phyloP scores from a whole-genome alignment of 1,139 yeast species.

The Pichia sp. region DNA sequence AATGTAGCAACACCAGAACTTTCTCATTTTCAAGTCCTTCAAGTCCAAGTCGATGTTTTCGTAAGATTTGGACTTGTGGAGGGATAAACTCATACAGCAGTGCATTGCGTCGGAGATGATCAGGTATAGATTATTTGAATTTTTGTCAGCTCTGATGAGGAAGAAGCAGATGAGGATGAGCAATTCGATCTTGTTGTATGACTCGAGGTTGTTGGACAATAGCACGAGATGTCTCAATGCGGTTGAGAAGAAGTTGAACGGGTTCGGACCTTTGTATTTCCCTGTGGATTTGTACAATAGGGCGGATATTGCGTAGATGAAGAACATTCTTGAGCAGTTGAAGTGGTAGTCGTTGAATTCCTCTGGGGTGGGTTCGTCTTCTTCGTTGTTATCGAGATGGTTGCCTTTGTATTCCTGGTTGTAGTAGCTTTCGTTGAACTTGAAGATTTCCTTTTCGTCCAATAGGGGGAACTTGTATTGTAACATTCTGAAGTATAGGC shows the following conservation, averaged over 20 bases:
- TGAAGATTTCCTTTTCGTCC: conserved; percentile 45
- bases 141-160: conserved; percentile 55
- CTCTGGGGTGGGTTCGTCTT: background rate
- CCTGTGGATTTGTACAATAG: conserved; percentile 50
- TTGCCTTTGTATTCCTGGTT: conserved; percentile 30
- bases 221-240: conserved; percentile 53
- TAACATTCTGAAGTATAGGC: conserved; percentile 47
- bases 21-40: conserved; percentile 42
- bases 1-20: conserved; percentile 59
- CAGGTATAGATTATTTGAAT: conserved; percentile 49
- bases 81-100: conserved; percentile 37
- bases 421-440: conserved; percentile 44
- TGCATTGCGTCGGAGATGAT: conserved; percentile 50
- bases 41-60: conserved; percentile 27
- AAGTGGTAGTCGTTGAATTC: conserved; percentile 38
- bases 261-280: conserved; percentile 48
- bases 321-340: conserved; percentile 49
- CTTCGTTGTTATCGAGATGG: conserved; percentile 34
- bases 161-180: conserved; percentile 48
- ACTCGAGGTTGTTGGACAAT: conserved; percentile 38
- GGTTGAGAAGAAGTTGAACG: conserved; percentile 49
- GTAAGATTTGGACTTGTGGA: conserved; percentile 40
- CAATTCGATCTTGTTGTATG: conserved; percentile 47
- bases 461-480: conserved; percentile 51
- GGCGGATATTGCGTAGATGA: conserved; percentile 49